A percentile compares a stretch with the other conserved stretches of the same genome.
phyloP scores from a whole-genome alignment of 257 asterid species.

The Solanum chiquidenum region DNA sequence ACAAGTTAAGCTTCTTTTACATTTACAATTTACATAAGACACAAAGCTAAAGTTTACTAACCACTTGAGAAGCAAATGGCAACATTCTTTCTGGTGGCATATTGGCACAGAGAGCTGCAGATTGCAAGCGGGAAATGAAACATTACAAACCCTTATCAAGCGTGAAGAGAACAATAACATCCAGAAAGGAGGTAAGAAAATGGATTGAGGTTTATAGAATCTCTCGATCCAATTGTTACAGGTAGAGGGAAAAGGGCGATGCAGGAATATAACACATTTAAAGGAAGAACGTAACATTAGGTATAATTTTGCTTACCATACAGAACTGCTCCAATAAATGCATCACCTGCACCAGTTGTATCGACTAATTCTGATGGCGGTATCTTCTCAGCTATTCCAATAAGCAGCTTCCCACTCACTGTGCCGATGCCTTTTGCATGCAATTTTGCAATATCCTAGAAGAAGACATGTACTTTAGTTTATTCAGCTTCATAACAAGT shows the following conservation, averaged over 20 bases:
- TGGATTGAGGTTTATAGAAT: neutral
- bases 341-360: conserved; percentile 96
- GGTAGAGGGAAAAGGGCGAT: neutral
- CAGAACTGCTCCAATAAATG: conserved; percentile 29
- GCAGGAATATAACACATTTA: too few relatives aligned
- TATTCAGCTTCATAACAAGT: neutral
- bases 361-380: conserved; percentile 74
- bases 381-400: conserved; percentile 88
- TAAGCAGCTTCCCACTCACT: conserved; percentile 53
- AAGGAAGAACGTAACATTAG: too few relatives aligned
- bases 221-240: neutral
- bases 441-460: conserved; percentile 38
- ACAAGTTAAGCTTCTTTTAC: neutral
- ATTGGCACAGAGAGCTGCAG: conserved; percentile 66
- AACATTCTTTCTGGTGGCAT: conserved; percentile 86
- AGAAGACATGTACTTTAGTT: neutral
- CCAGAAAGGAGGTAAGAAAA: neutral
- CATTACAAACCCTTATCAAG: neutral
- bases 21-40: neutral
- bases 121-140: neutral
- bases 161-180: neutral
- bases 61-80: conserved; percentile 98
- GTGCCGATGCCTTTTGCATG: conserved; percentile 71
- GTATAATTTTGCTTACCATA: too few relatives aligned
- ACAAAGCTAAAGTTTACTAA: conserved; percentile 17